Base-by-base conservation (phyloP, 805 yeast species). In the Priceomyces medius region DNA sequence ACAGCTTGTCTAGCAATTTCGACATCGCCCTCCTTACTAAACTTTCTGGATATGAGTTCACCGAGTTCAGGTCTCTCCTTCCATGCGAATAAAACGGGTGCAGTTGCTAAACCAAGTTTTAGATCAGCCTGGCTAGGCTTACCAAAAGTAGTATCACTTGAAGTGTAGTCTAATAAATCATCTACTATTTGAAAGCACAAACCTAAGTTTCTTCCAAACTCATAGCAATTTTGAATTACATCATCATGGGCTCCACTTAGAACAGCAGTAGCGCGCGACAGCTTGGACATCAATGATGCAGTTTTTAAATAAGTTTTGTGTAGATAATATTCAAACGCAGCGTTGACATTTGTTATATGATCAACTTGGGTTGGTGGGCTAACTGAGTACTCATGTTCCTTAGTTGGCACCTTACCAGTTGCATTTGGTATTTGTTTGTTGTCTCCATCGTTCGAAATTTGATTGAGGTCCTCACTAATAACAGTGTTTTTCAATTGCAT, bases 401-500 rank as follows among this genome's bases (percentile, higher is more conserved):
- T 58, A 16, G 82, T 74, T 2, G 85, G 83, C 1, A 83, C 79
- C 44, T 72, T 79, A 3, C 86, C 86, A 0, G 87, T 78, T 29
- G 83, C 76, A 10, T 54, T 51, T 4, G 88, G 88, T 12, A 79
- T 62, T 21, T 50, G 47, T 63, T 76, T 55, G 35, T 55, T 37
- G 38, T 69, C 76, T 3, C 74, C 74, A 41, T 68, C 77, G 47
- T 77, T 87, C 43, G 73, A 68, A 16, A 72, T 62, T 34, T 64
- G 59, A 23, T 69, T 58, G 38, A 73, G 58, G 24, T 78, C 79
- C 45, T 72, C 77, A 44, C 54, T 64, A 31, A 85, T 68, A 6
- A 90, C 93, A 0, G 97, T 88, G 65, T 93, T 93, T 54, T 91
- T 90, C 71, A 93, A 77, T 68, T 93, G 99, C 98, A 93, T 93